Evolutionary conservation across 2,329 filamentous ascomycete genomes (phyloP), one percentile per base, ranked within the genome.

Genomic region (Parastagonospora avenae): DNA sequence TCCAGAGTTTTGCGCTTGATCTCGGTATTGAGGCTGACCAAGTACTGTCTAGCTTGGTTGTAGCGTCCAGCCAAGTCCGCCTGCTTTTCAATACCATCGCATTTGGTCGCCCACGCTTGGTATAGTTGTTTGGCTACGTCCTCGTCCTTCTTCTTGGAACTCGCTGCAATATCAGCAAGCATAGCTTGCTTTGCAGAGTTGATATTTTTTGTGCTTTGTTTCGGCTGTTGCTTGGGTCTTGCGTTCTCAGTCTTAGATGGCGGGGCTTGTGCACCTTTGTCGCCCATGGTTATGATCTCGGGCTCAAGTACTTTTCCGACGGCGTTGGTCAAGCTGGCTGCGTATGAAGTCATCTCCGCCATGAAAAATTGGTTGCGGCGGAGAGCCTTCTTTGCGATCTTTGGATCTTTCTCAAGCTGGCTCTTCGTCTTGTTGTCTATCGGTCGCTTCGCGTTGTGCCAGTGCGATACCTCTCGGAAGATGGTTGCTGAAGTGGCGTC

Each of bases 241-340:
- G 52, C 54, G 31, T 57, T 64, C 29, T 64, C 58, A 15, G 27
- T 15, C 28, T 48, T 48, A 11, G 46, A 19, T 4, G 38, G 27
- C 9, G 46, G 32, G 8, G 32, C 16, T 24, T 48, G 42, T 16
- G 39, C 2, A n/a, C 8, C 37, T 16, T 48, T 48, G 32, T 48
- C 46, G 8, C 46, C 46, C 46, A 82, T 79, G 1, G 87, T 80
- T 42, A 91, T 82, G 4, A 77, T 83, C 65, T 90, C 86, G 0
- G 86, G 86, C 19, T 87, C 79, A 4, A 90, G 77, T 2, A 75
- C 76, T 56, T 85, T 88, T 2, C 86, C 87, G 2, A 80, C 76
- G 0, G 84, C 78, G 49, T 85, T 87, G 0, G 86, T 89, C 40
- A 91, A 76, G 69, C 86, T 90, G 10, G 85, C 86, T 1, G 89